Base-by-base conservation (phyloP, 2,329 filamentous ascomycete species). In the Fusarium tuaranense region DNA sequence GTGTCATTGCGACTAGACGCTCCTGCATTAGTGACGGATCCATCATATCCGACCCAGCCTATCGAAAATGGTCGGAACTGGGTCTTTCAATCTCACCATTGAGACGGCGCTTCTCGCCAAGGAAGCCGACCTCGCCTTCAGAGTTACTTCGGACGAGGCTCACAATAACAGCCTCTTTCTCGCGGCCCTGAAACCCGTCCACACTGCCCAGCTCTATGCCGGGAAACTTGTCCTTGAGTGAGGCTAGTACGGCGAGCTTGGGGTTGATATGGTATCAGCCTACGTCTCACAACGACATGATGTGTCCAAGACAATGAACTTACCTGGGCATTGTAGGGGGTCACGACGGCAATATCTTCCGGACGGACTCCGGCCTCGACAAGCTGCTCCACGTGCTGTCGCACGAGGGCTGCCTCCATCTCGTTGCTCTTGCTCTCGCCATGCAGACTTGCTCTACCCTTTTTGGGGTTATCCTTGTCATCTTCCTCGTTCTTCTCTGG, bases 201-300 rank as follows among this genome's bases (percentile, higher is more conserved):
- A 99, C 94, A 78, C 95, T 98, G 38, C 97, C 97, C n/a, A 99
- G 87, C 82, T 99, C 97, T 61, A 99, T 91, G 14, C 93, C 95
- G 0, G 93, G 93, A 78, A 93, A 97, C 44, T 87, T 86, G 70
- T 97, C 94, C 80, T 96, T 97, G 60, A 99, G 88, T 74, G 93
- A 88, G 41, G 95, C 92, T 62, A 98, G 86, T 13, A 97, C 84
- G 6, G 93, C 92, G 39, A 98, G 89, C 90, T 97, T 63, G 63
- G 68, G 64, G 65, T 76, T 67, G 62, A 70, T 65, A 60, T 71
- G 70, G 70, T 74, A 60, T 80, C 76, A 74, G 70, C 46, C 67
- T 53, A 27, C 22, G 36, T 38, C 55, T 61, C 59, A 67, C 51
- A 44, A n/a, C 36, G 38, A 63, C 69, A 69, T 44, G 55, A 44